Base-by-base conservation (phyloP, 2,329 filamentous ascomycete species). In the Epichloe festucae region DNA sequence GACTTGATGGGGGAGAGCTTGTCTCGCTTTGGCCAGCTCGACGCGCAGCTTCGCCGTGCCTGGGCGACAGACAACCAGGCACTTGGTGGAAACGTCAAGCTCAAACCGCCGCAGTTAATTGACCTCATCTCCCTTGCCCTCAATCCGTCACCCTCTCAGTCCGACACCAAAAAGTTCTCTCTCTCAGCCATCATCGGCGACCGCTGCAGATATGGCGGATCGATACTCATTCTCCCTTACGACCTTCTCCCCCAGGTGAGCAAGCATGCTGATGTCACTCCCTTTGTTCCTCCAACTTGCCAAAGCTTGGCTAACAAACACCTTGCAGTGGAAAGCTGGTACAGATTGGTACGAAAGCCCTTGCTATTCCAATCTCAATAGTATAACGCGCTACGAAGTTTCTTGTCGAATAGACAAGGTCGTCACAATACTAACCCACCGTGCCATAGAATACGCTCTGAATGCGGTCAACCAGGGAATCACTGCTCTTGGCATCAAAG, bases 401-500 rank as follows among this genome's bases (percentile, higher is more conserved):
- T 2, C 23, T 17, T n/a, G 12, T n/a, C 21, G 3, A n/a, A 35
- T 6, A 36, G 11, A 14, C 3, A 35, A 21, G n/a, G 31, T 35
- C 5, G 31, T 11, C 21, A n/a, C n/a, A 8, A 17, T 43, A 21
- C 36, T 55, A 51, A 53, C 21, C n/a, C 42, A 34, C 15, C 15
- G 27, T 38, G 11, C 11, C 23, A 51, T 62, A 98, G 93, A 98
- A 77, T 98, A 98, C 86, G 93, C 93, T 60, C 78, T 98, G 68
- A 97, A 97, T 69, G 93, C 93, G 57, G 93, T 98, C 69, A 98
- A 98, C 75, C 91, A 97, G 76, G 93, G 93, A 72, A 93, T 98
- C 61, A 98, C 93, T 60, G 91, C 93, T 60, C 82, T 98, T 54
- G 93, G 93, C 63, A 98, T 98, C 76, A 98, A 98, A 82, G 90